A percentile compares a stretch with the other conserved stretches of the same genome.
phyloP scores from a whole-genome alignment of 1,139 yeast species.

The Kodamaea alishanica region DNA sequence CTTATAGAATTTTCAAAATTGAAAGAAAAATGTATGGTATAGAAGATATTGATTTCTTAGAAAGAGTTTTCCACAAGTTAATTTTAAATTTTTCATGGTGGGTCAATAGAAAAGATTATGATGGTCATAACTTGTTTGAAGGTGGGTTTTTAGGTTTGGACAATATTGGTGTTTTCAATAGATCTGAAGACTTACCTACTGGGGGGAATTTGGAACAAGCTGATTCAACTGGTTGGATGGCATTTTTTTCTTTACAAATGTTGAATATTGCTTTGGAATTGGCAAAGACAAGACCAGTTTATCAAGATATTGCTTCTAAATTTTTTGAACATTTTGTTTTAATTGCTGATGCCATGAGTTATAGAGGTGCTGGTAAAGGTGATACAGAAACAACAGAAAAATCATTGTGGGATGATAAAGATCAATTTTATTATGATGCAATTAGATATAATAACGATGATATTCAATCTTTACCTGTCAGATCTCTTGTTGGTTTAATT shows the following conservation, averaged over 20 bases:
- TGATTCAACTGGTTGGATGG: conserved; percentile 99
- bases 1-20: conserved; percentile 83
- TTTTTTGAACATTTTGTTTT: conserved; percentile 91
- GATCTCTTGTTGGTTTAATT: conserved; percentile 89
- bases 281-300: conserved; percentile 80
- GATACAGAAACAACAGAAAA: conserved; percentile 48
- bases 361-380: conserved; percentile 48
- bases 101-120: conserved; percentile 90
- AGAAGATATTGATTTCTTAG: conserved; percentile 82
- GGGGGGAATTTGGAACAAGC: conserved; percentile 94
- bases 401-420: conserved; percentile 88
- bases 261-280: conserved; percentile 88
- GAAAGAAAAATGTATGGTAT: conserved; percentile 84
- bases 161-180: conserved; percentile 89
- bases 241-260: conserved; percentile 89
- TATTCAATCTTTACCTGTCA: conserved; percentile 74
- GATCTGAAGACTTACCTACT: conserved; percentile 92
- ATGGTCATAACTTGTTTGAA: conserved; percentile 88
- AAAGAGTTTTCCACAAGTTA: conserved; percentile 87
- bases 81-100: conserved; percentile 95
- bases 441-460: conserved; percentile 77
- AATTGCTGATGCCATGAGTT: conserved; percentile 95
- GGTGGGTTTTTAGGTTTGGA: conserved; percentile 95
- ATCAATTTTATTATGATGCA: conserved; percentile 88
- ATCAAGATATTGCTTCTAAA: conserved; percentile 93